Percentiles rank a stretch among this genome's conserved stretches.
Conservation (phyloP, 768 basidiomycete species). For the Lentinula raphanica region DNA sequence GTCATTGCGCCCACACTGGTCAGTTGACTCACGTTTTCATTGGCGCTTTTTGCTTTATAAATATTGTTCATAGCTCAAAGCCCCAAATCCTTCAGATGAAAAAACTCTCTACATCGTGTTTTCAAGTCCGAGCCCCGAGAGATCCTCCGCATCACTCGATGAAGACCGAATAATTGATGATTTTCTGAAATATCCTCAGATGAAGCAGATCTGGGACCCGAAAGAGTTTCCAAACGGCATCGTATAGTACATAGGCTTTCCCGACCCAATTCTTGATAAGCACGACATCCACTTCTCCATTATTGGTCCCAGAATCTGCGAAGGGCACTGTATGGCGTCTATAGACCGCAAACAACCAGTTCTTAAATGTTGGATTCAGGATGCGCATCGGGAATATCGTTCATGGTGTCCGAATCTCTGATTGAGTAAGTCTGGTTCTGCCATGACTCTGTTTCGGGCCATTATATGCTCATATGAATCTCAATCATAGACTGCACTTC, state of each 20-base stretch:
- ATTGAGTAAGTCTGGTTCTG: too few species aligned
- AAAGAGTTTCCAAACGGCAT: not conserved
- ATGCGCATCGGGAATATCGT: not conserved
- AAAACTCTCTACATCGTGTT: too few species aligned
- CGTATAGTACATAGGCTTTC: not conserved
- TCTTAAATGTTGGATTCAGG: not conserved
- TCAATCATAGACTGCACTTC: too few species aligned
- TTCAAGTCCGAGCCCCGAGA: too few species aligned
- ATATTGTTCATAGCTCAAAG: too few species aligned
- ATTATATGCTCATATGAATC: too few species aligned
- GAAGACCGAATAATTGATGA: too few species aligned
- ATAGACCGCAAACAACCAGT: not conserved
- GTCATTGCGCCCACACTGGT: not conserved
- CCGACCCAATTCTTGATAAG: not conserved
- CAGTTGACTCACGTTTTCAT: too few species aligned
- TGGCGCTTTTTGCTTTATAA: too few species aligned
- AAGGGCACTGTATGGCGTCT: not conserved
- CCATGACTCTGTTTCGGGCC: too few species aligned
- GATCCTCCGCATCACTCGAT: too few species aligned
- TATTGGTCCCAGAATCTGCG: not conserved
- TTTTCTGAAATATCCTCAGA: not conserved
- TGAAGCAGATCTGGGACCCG: not conserved
- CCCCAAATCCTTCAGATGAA: too few species aligned
- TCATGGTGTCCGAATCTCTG: not conserved
- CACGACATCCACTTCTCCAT: not conserved